These are phyloP conservation scores for Sugiyamaella valdiviana DNA, from an alignment of 805 yeast genomes.

Conservation along the genomic window DNA sequence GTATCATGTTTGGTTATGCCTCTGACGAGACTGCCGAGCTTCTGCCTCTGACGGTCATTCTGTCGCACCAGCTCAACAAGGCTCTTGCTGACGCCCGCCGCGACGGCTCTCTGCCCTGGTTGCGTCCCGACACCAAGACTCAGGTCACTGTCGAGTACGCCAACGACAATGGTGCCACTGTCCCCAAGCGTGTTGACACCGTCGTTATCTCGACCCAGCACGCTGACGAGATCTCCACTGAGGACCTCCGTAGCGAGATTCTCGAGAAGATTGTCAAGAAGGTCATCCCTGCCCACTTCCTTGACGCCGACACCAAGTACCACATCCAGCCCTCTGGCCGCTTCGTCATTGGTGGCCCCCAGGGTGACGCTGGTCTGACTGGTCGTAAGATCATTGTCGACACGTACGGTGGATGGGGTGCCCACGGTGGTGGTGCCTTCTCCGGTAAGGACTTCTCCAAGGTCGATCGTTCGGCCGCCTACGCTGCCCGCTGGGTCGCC, in stretches of 20 bases:
- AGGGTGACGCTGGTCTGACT: constrained; percentile 99
- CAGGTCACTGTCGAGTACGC: constrained; percentile 97
- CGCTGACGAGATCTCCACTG: constrained; percentile 92
- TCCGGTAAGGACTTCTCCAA: constrained; percentile 99
- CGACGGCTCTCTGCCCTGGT: constrained; percentile 89
- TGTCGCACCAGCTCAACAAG: constrained; percentile 93
- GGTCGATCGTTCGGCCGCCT: constrained; percentile 99
- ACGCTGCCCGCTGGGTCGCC: constrained; percentile 99
- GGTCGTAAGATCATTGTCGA: constrained; percentile 99
- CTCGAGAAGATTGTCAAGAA: constrained; percentile 76
- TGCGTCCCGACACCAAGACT: constrained; percentile 99
- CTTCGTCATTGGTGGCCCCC: constrained; percentile 99
- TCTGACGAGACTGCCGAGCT: constrained; percentile 98
- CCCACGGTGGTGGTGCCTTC: constrained; percentile 99
- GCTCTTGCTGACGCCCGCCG: constrained; percentile 97
- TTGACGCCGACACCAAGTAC: constrained; percentile 92
- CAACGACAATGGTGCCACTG: constrained; percentile 89
- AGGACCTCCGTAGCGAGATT: constrained; percentile 77
- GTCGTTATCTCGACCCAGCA: constrained; percentile 97
- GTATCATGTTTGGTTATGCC: constrained; percentile 99
- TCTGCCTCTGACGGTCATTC: constrained; percentile 87
- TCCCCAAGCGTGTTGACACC: constrained; percentile 95
- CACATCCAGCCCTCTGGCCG: constrained; percentile 99
- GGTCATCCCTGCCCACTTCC: constrained; percentile 83
- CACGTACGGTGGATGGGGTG: constrained; percentile 99